Conservation (phyloP, 345 rosid genomes). For the Acer campestre region DNA sequence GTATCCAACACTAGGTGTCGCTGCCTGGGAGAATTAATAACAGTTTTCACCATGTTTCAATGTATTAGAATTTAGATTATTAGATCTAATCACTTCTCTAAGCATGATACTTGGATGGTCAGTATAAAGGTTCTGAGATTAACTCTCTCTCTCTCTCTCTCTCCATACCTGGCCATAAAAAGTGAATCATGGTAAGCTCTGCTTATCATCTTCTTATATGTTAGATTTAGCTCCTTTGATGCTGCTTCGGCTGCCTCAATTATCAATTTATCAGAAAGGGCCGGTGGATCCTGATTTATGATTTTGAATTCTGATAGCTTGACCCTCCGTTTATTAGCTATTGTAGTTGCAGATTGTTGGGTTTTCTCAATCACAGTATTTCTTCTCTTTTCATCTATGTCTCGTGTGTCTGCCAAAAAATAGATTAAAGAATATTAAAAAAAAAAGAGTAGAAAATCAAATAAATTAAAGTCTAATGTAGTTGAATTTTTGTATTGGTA, state of each 20-base stretch:
- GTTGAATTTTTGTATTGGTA: background rate
- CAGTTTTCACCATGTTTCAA: background rate
- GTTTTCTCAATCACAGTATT: constrained; percentile 79
- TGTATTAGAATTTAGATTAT: background rate
- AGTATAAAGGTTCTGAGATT: background rate
- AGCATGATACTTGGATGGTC: background rate
- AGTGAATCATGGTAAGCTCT: constrained; percentile 97
- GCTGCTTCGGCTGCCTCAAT: constrained; percentile 70
- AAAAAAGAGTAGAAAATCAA: background rate
- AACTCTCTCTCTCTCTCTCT: background rate
- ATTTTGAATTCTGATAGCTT: constrained; percentile 74
- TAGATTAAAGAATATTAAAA: background rate
- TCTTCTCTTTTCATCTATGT: constrained; percentile 79
- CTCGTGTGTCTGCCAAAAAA: constrained; percentile 68
- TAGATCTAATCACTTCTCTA: background rate
- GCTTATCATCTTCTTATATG: constrained; percentile 86
- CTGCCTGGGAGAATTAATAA: background rate
- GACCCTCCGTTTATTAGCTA: constrained; percentile 69
- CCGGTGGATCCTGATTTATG: constrained; percentile 95
- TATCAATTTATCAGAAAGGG: constrained; percentile 66
- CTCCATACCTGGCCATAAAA: constrained; percentile 89
- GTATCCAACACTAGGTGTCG: background rate
- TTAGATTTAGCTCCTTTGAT: constrained; percentile 65
- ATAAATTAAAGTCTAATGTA: background rate
- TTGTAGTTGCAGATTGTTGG: constrained; percentile 59